These are phyloP conservation scores for Colletotrichum sp. DNA, from an alignment of 2,329 filamentous ascomycete species.

Conservation along the genomic window DNA sequence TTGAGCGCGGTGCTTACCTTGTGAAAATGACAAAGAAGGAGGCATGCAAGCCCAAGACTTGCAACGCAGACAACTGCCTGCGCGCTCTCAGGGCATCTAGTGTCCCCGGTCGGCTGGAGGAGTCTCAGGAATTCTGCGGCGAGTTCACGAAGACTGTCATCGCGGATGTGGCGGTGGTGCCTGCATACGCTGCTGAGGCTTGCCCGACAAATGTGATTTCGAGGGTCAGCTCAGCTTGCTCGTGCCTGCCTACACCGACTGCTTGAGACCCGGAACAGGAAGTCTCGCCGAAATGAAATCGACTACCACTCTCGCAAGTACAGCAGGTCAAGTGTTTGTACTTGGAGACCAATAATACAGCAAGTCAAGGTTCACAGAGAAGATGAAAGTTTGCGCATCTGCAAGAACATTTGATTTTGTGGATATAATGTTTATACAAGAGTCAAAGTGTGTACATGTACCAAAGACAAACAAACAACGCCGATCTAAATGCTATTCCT, in stretches of 20 bases:
- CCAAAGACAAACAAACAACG: background rate
- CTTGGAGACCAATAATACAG: background rate
- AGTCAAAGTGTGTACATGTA: background rate
- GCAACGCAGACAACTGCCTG: constrained; percentile 27
- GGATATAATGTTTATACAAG: background rate
- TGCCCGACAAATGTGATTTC: constrained; percentile 25
- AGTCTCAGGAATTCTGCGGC: constrained; percentile 25
- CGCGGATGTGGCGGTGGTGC: constrained; percentile 23
- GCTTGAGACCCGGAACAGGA: background rate
- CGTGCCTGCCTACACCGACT: constrained; percentile 25
- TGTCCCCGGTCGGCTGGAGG: constrained; percentile 22
- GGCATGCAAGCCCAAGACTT: constrained; percentile 24
- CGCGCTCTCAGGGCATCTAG: constrained; percentile 22
- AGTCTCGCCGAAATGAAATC: background rate
- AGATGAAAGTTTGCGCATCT: background rate
- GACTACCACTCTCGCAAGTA: background rate
- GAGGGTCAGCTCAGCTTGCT: constrained; percentile 26
- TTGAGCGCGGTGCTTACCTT: constrained; percentile 45
- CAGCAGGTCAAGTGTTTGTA: background rate
- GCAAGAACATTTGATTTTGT: background rate
- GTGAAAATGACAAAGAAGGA: constrained; percentile 35
- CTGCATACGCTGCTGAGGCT: constrained; percentile 21
- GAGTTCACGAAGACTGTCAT: constrained; percentile 22
- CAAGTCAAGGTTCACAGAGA: background rate
- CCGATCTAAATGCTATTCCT: background rate